These are phyloP conservation scores for Spergularia bocconei DNA, from an alignment of 148 eudicot species.

Conservation along the genomic window DNA sequence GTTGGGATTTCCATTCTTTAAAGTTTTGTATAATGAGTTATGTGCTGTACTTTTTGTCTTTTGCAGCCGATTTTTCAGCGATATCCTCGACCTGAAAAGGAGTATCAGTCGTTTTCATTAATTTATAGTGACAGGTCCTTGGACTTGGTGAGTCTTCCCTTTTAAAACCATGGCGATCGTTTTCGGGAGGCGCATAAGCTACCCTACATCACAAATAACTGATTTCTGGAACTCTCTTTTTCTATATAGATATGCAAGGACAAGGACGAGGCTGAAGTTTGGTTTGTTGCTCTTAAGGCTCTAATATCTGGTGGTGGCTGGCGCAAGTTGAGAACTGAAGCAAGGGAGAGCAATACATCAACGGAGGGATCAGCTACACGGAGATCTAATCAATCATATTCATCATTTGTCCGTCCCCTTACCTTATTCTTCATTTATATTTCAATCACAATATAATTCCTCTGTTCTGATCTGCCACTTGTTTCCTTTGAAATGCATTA, in stretches of 20 bases:
- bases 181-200: background rate
- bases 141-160: slow-evolving; percentile 71
- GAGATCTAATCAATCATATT: slow-evolving; percentile 42
- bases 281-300: slow-evolving; percentile 88
- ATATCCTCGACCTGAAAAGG: slow-evolving; percentile 95
- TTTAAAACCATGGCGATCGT: background rate
- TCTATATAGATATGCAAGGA: slow-evolving; percentile 84
- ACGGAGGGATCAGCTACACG: slow-evolving; percentile 46
- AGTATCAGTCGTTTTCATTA: slow-evolving; percentile 92
- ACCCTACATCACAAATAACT: background rate
- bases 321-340: slow-evolving; percentile 49
- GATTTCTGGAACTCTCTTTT: slow-evolving; percentile 10
- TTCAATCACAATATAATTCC: background rate
- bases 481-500: slow-evolving; percentile 26
- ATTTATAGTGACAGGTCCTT: slow-evolving; percentile 77
- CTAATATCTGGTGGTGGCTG: slow-evolving; percentile 52
- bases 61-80: slow-evolving; percentile 80
- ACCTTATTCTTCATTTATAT: slow-evolving; percentile 6
- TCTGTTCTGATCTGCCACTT: slow-evolving; percentile 6
- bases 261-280: slow-evolving; percentile 94
- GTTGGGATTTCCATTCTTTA: background rate
- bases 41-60: slow-evolving; percentile 10
- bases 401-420: slow-evolving; percentile 46
- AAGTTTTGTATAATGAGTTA: background rate
- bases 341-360: slow-evolving; percentile 44